Evolutionary conservation across 1,284 basidiomycete species (phyloP).

Genomic region (Pseudozyma tsukubaensis): DNA sequence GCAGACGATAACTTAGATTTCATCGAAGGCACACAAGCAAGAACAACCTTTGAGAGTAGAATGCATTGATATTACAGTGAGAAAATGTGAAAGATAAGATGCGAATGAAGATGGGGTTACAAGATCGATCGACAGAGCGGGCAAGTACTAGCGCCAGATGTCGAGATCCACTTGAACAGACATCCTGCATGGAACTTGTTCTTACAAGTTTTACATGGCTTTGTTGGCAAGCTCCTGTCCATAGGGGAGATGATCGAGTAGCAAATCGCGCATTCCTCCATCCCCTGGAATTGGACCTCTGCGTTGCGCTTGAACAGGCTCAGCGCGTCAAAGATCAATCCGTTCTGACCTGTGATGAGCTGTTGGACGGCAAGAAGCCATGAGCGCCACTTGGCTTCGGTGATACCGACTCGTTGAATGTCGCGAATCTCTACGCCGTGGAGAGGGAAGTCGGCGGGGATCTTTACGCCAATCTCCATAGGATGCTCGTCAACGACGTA

Average conservation of each 20-base stretch:
- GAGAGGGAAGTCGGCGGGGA: slow-evolving; percentile 91
- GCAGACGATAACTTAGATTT: neutral
- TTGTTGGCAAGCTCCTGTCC: slow-evolving; percentile 87
- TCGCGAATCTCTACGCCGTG: slow-evolving; percentile 89
- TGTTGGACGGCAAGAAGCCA: slow-evolving; percentile 96
- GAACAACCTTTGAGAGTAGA: too few relatives aligned
- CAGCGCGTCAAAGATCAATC: slow-evolving; percentile 90
- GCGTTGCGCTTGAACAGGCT: slow-evolving; percentile 96
- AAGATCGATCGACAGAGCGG: slow-evolving; percentile 82
- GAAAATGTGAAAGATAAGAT: neutral
- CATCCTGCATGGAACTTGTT: slow-evolving; percentile 83
- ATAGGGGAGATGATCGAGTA: slow-evolving; percentile 89
- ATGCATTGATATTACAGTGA: neutral
- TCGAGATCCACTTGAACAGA: slow-evolving; percentile 83
- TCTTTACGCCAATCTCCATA: slow-evolving; percentile 87
- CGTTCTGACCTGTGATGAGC: slow-evolving; percentile 85
- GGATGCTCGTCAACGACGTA: slow-evolving; percentile 94
- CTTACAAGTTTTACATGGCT: slow-evolving; percentile 91
- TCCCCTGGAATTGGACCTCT: slow-evolving; percentile 69
- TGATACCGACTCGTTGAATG: slow-evolving; percentile 80
- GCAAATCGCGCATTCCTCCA: slow-evolving; percentile 68
- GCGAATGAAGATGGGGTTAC: slow-evolving; percentile 46
- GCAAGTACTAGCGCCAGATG: slow-evolving; percentile 84
- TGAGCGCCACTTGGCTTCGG: slow-evolving; percentile 89
- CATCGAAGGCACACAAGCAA: too few relatives aligned